Evolutionary conservation across 2,329 filamentous ascomycete species (phyloP), one percentile per base, ranked within the genome.

Genomic region (Talaromyces albobiverticillius): DNA sequence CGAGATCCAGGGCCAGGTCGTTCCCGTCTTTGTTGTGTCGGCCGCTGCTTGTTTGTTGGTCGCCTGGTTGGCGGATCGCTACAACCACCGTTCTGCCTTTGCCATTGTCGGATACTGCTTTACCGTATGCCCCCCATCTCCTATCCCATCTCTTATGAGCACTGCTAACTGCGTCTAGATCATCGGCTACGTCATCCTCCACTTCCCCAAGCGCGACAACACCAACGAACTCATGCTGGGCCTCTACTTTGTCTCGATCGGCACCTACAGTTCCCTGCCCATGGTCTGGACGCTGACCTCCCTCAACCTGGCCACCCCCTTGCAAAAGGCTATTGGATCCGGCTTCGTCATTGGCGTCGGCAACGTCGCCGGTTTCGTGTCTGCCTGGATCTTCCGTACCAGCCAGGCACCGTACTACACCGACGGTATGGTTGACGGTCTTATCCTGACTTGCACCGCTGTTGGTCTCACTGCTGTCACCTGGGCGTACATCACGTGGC

Each of bases 221-320:
- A 16, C n/a, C n/a, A n/a, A n/a, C n/a, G n/a, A n/a, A 22, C 3
- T 49, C 46, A 50, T 50, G 47, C 13, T 50, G 1, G 47, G 47
- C 18, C 13, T 50, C 6, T 50, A 50, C 36, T 50, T 50, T 13
- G 26, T 50, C 13, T 50, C 47, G 6, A 50, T 50, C 25, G 47
- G 47, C 36, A 50, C 47, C 8, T 50, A 42, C n/a, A 42, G 23
- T 25, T 50, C 47, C 8, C 47, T 50, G 1, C 47, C 47, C 8
- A 50, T 50, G 47, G 47, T 50, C 5, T 50, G 47, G 47, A 50
- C 47, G 3, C 16, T 50, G 36, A 50, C 47, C 14, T 29, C 47
- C 4, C 36, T 50, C 16, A 50, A 50, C 18, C 36, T 50, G 1
- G 47, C 47, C 13, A 50, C 47, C 6, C 47, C 47, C 14, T 22